Conservation (phyloP, 2,329 filamentous ascomycete genomes). For the Colletotrichum filicis region DNA sequence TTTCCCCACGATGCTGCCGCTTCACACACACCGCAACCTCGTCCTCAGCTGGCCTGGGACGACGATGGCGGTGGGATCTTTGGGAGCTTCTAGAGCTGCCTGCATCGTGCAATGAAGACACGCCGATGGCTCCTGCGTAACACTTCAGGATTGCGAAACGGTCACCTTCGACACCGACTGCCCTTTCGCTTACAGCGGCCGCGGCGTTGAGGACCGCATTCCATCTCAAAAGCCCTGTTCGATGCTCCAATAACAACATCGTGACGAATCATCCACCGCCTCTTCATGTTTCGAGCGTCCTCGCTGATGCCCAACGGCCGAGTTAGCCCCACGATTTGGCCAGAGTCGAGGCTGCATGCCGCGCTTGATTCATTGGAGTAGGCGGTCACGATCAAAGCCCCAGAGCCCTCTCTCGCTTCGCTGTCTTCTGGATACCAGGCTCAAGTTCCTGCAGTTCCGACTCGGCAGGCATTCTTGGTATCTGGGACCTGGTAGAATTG, state of each 20-base stretch:
- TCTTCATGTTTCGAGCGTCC: conserved; percentile 17
- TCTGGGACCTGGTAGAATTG: not conserved
- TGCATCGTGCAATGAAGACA: not conserved
- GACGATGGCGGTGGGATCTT: conserved; percentile 12
- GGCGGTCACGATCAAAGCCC: not conserved
- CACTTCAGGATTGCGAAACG: not conserved
- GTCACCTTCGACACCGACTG: not conserved
- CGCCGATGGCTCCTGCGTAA: conserved; percentile 22
- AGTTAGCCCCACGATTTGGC: conserved; percentile 13
- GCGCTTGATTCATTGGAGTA: conserved; percentile 13
- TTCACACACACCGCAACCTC: conserved; percentile 1
- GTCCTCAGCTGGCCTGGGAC: conserved; percentile 25
- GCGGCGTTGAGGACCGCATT: conserved; percentile 1
- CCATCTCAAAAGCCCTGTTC: conserved; percentile 8
- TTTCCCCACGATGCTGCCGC: conserved; percentile 14
- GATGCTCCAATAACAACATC: conserved; percentile 3
- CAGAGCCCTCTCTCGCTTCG: conserved; percentile 22
- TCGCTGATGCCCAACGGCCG: conserved; percentile 25
- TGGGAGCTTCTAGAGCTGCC: not conserved
- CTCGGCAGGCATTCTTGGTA: conserved; percentile 23
- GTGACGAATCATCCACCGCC: conserved; percentile 20
- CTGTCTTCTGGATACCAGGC: conserved; percentile 5
- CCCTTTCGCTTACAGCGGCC: conserved; percentile 1
- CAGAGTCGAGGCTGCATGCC: conserved; percentile 10
- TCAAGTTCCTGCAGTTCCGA: conserved; percentile 10